Conservation (phyloP, 768 basidiomycete species). For the Agrocybe pediades region DNA sequence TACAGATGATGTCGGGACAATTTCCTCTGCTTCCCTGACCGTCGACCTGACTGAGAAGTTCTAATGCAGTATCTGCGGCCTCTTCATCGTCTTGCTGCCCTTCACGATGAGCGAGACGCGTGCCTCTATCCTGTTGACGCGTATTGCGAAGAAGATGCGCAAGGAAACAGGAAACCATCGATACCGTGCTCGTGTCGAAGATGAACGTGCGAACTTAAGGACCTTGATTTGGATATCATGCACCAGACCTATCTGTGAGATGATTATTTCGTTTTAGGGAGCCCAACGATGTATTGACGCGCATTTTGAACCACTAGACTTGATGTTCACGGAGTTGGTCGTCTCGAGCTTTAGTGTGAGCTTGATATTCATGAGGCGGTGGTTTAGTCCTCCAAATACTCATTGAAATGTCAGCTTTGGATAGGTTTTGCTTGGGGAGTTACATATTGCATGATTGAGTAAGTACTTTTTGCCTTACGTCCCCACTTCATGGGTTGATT, state of each 20-base stretch:
- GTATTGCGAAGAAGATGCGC: slow-evolving; percentile 61
- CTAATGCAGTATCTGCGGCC: slow-evolving; percentile 46
- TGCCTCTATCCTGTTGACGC: slow-evolving; percentile 65
- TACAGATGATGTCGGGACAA: slow-evolving; percentile 26
- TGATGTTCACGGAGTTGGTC: slow-evolving; percentile 72
- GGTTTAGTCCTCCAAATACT: slow-evolving; percentile 27
- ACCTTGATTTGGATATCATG: slow-evolving; percentile 70
- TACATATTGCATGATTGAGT: slow-evolving; percentile 68
- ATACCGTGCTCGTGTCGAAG: slow-evolving; percentile 66
- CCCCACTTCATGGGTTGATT: not conserved
- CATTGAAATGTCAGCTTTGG: slow-evolving; percentile 51
- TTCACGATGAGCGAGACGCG: slow-evolving; percentile 75
- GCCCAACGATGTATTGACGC: not conserved
- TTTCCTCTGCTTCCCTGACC: not conserved
- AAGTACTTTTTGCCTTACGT: slow-evolving; percentile 13
- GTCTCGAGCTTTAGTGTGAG: slow-evolving; percentile 74
- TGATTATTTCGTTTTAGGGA: not conserved
- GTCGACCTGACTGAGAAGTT: no score
- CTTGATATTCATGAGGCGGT: slow-evolving; percentile 14
- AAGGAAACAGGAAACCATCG: slow-evolving; percentile 64
- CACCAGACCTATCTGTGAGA: slow-evolving; percentile 71
- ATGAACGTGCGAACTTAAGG: slow-evolving; percentile 55
- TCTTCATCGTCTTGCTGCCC: slow-evolving; percentile 50
- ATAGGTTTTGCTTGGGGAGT: slow-evolving; percentile 78
- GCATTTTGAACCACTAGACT: slow-evolving; percentile 36